Percentiles rank a stretch among this genome's conserved stretches.
phyloP scores from a whole-genome alignment of 2,329 filamentous ascomycete genomes.

The Pyricularia sp. region DNA sequence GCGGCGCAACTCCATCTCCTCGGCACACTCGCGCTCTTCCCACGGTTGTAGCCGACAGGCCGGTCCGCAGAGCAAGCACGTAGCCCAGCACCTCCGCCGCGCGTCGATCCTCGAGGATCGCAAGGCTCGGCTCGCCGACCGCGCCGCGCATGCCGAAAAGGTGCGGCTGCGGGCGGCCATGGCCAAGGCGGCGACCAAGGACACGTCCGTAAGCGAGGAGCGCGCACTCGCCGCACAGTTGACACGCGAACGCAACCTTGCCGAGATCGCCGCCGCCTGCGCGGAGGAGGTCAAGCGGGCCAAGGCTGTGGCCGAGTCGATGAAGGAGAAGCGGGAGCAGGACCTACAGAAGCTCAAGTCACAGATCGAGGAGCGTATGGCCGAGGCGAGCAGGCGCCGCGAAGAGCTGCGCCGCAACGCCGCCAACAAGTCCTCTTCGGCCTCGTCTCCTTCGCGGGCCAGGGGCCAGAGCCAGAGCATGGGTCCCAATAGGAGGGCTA shows the following conservation, averaged over 20 bases:
- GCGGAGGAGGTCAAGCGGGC: slow-evolving; percentile 73
- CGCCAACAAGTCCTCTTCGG: slow-evolving; percentile 19
- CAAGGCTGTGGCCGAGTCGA: slow-evolving; percentile 70
- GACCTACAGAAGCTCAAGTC: slow-evolving; percentile 55
- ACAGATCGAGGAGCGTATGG: slow-evolving; percentile 69
- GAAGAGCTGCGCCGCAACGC: slow-evolving; percentile 47
- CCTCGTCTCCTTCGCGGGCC: slow-evolving; percentile 7
- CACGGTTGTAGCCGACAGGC: slow-evolving; percentile 35
- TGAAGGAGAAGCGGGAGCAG: slow-evolving; percentile 67
- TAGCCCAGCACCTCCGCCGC: slow-evolving; percentile 67
- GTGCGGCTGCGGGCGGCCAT: slow-evolving; percentile 63
- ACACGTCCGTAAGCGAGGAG: slow-evolving; percentile 58
- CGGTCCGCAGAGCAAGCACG: slow-evolving; percentile 58
- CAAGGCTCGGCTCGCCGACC: slow-evolving; percentile 65
- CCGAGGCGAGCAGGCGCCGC: slow-evolving; percentile 61
- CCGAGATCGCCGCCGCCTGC: slow-evolving; percentile 68
- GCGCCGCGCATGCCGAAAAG: slow-evolving; percentile 72
- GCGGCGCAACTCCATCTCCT: slow-evolving; percentile 68
- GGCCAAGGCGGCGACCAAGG: slow-evolving; percentile 54
- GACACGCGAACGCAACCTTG: slow-evolving; percentile 66
- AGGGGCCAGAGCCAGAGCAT: slow-evolving; percentile 41
- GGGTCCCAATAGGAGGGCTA: slow-evolving; percentile 31
- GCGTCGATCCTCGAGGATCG: slow-evolving; percentile 71
- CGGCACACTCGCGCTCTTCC: slow-evolving; percentile 57
- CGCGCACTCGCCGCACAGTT: slow-evolving; percentile 64